Percentiles rank a stretch among this genome's conserved stretches.
phyloP scores from a whole-genome alignment of 768 basidiomycete genomes.

The Boletus sp. region DNA sequence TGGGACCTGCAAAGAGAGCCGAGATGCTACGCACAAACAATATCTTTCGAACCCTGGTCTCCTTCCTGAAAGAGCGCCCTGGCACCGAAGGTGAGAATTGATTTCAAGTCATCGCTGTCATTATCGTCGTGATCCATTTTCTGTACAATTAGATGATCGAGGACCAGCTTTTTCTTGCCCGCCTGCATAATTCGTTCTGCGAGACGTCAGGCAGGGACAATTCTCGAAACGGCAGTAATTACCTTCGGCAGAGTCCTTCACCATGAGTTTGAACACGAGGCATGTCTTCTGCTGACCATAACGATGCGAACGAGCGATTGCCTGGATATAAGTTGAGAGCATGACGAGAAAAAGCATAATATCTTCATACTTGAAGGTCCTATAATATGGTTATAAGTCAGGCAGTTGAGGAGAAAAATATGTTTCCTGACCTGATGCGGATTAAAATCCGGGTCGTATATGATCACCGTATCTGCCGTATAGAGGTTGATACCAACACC shows the following conservation, averaged over 20 bases:
- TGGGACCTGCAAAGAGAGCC: background rate
- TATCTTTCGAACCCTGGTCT: constrained; percentile 54
- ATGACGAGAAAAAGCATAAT: background rate
- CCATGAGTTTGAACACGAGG: constrained; percentile 93
- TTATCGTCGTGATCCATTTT: constrained; percentile 88
- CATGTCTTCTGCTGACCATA: constrained; percentile 95
- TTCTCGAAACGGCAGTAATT: constrained; percentile 3
- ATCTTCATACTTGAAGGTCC: constrained; percentile 79
- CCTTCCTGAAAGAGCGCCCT: constrained; percentile 76
- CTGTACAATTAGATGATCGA: constrained; percentile 95
- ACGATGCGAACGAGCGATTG: constrained; percentile 91
- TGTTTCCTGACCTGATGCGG: constrained; percentile 76
- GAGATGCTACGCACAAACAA: constrained; percentile 51
- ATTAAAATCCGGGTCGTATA: constrained; percentile 96
- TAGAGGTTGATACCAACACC: constrained; percentile 91
- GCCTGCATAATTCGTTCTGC: constrained; percentile 87
- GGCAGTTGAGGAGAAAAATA: background rate
- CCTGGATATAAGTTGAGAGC: constrained; percentile 44
- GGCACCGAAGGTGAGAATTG: constrained; percentile 87
- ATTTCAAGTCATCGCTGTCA: constrained; percentile 75
- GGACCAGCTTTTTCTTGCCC: constrained; percentile 92
- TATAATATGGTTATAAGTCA: constrained; percentile 26
- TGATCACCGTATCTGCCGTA: constrained; percentile 90
- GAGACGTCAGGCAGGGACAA: constrained; percentile 3
- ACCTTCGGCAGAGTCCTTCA: constrained; percentile 92